These are phyloP conservation scores for Syzygium malaccense DNA, from an alignment of 441 rosid genomes.

Conservation along the genomic window DNA sequence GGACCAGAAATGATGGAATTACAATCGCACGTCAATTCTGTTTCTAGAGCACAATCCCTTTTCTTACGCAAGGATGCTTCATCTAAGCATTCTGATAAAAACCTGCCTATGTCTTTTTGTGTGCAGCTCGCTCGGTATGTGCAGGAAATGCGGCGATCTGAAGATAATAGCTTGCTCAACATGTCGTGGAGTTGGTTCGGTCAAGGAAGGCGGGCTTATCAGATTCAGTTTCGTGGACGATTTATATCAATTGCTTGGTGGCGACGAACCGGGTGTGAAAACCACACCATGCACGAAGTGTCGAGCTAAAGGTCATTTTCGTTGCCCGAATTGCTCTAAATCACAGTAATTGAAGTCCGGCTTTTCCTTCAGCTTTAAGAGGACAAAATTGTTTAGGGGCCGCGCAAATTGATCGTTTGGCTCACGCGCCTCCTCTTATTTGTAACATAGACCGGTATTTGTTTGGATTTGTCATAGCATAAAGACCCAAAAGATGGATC, in stretches of 20 bases:
- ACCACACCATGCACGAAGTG: conserved; percentile 43
- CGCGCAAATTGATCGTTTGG: not conserved
- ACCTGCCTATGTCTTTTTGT: not conserved
- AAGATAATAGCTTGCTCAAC: conserved; percentile 64
- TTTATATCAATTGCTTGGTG: conserved; percentile 28
- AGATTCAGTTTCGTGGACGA: conserved; percentile 39
- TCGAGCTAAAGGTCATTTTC: conserved; percentile 64
- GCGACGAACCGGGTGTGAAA: conserved; percentile 21
- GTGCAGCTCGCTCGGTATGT: conserved; percentile 76
- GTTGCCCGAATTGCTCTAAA: conserved; percentile 61
- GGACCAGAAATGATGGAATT: not conserved
- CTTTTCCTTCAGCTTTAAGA: not conserved
- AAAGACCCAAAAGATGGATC: not conserved
- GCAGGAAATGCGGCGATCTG: conserved; percentile 79
- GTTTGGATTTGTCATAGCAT: not conserved
- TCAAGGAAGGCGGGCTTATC: conserved; percentile 40
- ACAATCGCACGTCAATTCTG: not conserved
- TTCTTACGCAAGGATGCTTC: not conserved
- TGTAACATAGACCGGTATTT: not conserved
- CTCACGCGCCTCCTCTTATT: not conserved
- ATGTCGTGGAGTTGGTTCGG: conserved; percentile 64
- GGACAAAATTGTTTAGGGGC: not conserved
- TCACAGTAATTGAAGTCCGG: not conserved
- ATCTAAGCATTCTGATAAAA: not conserved
- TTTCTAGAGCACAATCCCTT: not conserved